Conservation (phyloP, 75 land plant species). For the Pinus albicaulis region DNA sequence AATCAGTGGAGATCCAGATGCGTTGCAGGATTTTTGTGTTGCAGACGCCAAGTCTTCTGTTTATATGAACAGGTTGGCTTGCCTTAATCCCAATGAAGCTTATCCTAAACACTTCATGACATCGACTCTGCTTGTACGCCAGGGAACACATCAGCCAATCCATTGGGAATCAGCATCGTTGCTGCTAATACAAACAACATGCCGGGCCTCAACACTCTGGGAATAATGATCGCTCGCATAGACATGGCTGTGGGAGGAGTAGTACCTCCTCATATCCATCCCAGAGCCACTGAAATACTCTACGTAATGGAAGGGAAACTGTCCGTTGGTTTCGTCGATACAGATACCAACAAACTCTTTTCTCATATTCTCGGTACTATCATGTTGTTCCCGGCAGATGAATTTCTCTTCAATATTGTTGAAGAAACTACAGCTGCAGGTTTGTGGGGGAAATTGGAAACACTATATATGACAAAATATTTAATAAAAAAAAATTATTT, state of each 20-base stretch:
- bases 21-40: no score
- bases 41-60: no score
- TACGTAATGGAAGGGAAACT: constrained; percentile 22
- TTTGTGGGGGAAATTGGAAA: no score
- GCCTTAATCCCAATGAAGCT: background rate
- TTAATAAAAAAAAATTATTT: no score
- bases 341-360: constrained; percentile 22
- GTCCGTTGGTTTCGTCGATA: constrained; percentile 13
- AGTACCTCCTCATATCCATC: constrained; percentile 38
- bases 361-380: constrained; percentile 11
- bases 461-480: no score
- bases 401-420: no score
- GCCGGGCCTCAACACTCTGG: constrained; percentile 40
- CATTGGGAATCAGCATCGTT: background rate
- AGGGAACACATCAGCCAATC: background rate
- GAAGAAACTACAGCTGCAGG: no score
- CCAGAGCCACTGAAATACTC: constrained; percentile 36
- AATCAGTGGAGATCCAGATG: no score
- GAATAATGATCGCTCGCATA: constrained; percentile 21
- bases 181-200: background rate
- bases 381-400: no score
- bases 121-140: background rate
- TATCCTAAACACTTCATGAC: constrained; percentile 9
- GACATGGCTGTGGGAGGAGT: constrained; percentile 30
- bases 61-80: constrained; percentile 18